Conservation (phyloP, 768 basidiomycete genomes). For the Boletus eberwhitei region DNA sequence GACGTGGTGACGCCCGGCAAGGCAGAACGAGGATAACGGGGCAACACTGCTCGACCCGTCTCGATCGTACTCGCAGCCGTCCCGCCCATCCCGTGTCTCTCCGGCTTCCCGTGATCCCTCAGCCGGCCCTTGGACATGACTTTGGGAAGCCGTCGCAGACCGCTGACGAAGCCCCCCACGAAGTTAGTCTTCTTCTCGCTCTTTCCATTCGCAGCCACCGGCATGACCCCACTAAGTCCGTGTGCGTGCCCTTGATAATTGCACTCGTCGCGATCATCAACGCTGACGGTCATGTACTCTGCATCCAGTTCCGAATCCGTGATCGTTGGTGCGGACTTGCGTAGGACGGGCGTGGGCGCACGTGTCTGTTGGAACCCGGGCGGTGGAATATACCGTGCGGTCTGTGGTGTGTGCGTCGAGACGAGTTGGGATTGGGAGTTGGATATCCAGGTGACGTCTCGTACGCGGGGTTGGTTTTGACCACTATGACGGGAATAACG, state of each 20-base stretch:
- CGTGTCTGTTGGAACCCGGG: conserved; percentile 21
- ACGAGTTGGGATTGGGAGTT: conserved; percentile 24
- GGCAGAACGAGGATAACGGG: conserved; percentile 22
- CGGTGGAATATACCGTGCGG: conserved; percentile 20
- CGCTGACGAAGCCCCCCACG: conserved; percentile 30
- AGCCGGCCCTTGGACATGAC: conserved; percentile 32
- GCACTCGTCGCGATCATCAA: conserved; percentile 22
- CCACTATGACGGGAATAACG: conserved; percentile 29
- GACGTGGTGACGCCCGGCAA: conserved; percentile 18
- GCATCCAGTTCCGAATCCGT: conserved; percentile 32
- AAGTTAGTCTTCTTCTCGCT: conserved; percentile 29
- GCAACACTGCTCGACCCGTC: conserved; percentile 8
- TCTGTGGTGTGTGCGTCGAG: conserved; percentile 29
- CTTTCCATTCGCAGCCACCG: conserved; percentile 23
- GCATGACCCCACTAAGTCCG: conserved; percentile 25
- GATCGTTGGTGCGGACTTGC: conserved; percentile 29
- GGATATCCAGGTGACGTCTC: conserved; percentile 35
- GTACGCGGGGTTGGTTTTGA: conserved; percentile 23
- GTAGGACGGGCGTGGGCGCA: conserved; percentile 28
- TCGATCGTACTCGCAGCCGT: conserved; percentile 4
- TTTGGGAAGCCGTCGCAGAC: conserved; percentile 31
- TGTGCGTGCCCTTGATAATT: conserved; percentile 18
- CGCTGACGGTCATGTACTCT: conserved; percentile 34
- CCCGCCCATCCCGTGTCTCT: conserved; percentile 15
- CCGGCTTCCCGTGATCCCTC: conserved; percentile 23